Evolutionary conservation across 2,329 filamentous ascomycete genomes (phyloP).

Genomic region (Penicillium sp.): DNA sequence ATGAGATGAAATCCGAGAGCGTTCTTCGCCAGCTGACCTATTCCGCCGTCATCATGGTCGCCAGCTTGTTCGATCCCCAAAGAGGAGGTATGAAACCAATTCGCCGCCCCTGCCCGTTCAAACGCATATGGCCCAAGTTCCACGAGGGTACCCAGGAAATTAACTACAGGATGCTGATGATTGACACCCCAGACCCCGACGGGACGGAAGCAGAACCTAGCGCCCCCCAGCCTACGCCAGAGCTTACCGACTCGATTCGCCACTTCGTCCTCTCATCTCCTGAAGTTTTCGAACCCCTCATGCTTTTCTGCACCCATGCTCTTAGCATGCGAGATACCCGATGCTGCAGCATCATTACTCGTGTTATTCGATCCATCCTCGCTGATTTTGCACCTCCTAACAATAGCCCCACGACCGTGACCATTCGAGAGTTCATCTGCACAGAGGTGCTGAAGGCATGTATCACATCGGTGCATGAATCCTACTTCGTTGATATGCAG

Average conservation of each 20-base stretch:
- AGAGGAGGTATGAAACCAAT: conserved; percentile 58
- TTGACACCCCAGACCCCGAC: conserved; percentile 36
- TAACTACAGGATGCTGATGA: neutral
- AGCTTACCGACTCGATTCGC: conserved; percentile 66
- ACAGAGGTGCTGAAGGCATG: conserved; percentile 87
- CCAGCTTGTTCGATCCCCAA: conserved; percentile 80
- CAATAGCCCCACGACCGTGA: conserved; percentile 59
- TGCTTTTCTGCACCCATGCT: conserved; percentile 89
- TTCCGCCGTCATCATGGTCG: conserved; percentile 88
- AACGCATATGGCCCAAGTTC: neutral
- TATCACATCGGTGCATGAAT: conserved; percentile 88
- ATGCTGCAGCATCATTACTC: conserved; percentile 82
- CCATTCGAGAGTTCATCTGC: conserved; percentile 86
- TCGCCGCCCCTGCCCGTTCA: neutral
- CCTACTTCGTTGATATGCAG: conserved; percentile 95
- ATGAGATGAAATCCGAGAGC: conserved; percentile 98
- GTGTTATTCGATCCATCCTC: conserved; percentile 83
- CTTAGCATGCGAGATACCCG: conserved; percentile 88
- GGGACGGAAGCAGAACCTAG: conserved; percentile 38
- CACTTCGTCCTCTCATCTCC: conserved; percentile 81
- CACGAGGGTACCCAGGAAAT: neutral
- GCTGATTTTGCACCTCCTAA: conserved; percentile 69
- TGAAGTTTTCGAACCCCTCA: conserved; percentile 80
- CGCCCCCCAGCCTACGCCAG: conserved; percentile 38
- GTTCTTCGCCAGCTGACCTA: conserved; percentile 92